Conservation (phyloP, 495 filamentous ascomycete species). For the Aspergillus taichungensis region DNA sequence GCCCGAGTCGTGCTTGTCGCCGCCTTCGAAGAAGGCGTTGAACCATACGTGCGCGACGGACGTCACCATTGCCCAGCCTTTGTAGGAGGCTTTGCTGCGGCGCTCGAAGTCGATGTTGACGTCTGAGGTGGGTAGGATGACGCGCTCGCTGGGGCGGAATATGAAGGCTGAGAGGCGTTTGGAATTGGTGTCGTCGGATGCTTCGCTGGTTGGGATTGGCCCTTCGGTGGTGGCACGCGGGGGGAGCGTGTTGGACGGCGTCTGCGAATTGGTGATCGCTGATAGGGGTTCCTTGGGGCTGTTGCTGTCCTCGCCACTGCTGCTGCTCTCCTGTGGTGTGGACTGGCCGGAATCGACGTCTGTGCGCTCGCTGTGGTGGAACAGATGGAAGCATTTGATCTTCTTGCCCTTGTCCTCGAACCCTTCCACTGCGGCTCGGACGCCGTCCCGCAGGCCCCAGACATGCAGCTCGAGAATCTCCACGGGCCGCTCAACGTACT, state of each 20-base stretch:
- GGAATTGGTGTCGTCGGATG: background rate
- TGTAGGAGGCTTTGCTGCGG: conserved; percentile 63
- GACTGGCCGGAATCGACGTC: conserved; percentile 47
- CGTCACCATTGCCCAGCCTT: conserved; percentile 78
- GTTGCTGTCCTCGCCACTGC: conserved; percentile 1
- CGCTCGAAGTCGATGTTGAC: conserved; percentile 85
- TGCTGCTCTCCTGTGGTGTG: background rate
- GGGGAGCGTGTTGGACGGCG: conserved; percentile 9
- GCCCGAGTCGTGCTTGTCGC: conserved; percentile 50
- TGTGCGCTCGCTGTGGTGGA: conserved; percentile 63
- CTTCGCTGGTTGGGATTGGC: conserved; percentile 1
- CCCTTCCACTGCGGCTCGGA: conserved; percentile 79
- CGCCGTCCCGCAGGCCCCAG: conserved; percentile 81
- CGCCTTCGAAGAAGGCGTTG: conserved; percentile 87
- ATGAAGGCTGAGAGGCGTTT: conserved; percentile 49
- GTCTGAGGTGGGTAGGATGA: conserved; percentile 71
- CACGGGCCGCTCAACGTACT: conserved; percentile 72
- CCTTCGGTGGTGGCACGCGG: conserved; percentile 6
- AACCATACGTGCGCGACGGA: conserved; percentile 94
- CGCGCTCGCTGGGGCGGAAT: conserved; percentile 57
- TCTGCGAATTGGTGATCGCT: conserved; percentile 1
- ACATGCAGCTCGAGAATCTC: conserved; percentile 85
- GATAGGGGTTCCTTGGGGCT: conserved; percentile 7
- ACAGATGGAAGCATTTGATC: conserved; percentile 77
- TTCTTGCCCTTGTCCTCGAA: conserved; percentile 79